Evolutionary conservation across 805 yeast species (phyloP), one percentile per base, ranked within the genome.

Genomic region (Ogataea philodendri): DNA sequence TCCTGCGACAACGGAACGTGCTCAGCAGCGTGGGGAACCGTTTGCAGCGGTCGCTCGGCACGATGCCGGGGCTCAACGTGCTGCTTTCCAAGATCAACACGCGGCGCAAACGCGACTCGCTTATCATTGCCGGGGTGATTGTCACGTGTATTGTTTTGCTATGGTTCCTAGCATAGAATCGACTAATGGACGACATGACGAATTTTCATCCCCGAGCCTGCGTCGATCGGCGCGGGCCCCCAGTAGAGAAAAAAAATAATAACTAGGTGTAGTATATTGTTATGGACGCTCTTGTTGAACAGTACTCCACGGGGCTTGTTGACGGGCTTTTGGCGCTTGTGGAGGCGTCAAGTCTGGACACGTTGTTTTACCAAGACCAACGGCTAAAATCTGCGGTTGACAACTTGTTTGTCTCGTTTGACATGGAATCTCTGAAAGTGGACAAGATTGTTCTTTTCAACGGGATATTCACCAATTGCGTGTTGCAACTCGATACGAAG

Each of bases 81-180:
- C 57, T 90, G 37, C 76, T 90, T 19, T 66, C 81, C 7, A 83
- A 81, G 59, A 89, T 90, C 47, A 88, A 88, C 58, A 81, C 95
- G 3, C 72, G 97, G 52, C 81, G 89, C 60, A 84, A 81, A 65
- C 76, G 96, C 39, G 95, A 93, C 59, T 81, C 94, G 15, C 57
- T 90, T 18, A 82, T 90, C n/a, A 62, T 90, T 54, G 90, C 95
- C 1, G 49, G 70, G 3, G 71, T 93, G 33, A 80, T 89, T 19
- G 70, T 86, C 2, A 39, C 74, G 19, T 85, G 97, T 64, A 77
- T 89, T 17, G 52, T 90, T 28, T 57, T 85, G 9, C 59, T 89
- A 34, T 78, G 62, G 60, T 55, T 61, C 30, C 30, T 49, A 26
- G 39, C 39, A 16, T 51, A 27, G 16, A n/a, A n/a, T n/a, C n/a